Evolutionary conservation across 805 yeast species (phyloP), one percentile per base, ranked within the genome.

Genomic region (Saccharomycopsis amapae): DNA sequence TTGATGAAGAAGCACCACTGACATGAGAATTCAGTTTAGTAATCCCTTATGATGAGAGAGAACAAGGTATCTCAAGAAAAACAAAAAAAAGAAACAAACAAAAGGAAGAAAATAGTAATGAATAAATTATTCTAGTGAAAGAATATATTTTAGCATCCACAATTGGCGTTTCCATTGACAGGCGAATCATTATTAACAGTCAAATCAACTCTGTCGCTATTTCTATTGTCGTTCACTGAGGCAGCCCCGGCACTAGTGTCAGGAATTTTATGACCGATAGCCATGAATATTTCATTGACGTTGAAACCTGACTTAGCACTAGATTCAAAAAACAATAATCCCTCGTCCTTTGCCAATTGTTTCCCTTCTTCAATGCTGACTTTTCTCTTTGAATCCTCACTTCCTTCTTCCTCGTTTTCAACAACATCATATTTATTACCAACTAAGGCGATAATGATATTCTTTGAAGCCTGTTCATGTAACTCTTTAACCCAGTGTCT

Each of bases 401-500:
- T 82, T 40, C 67, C 72, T 49, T 69, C 43, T 10, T 46, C 45
- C n/a, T 40, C 41, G 12, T 34, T 23, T 45, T 78, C 80, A 12
- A 81, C 76, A 52, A 90, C 68, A 64, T 90, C 98, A 49, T 78
- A 75, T 67, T 90, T 90, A 69, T 89, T 90, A 32, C 96, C 98
- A 24, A 89, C 96, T 32, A 90, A 71, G 2, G 97, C 97, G 62
- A 90, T 88, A 48, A 87, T 78, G 42, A 90, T 90, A 52, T 83
- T 89, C 53, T 85, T 85, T n/a, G 85, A 73, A 17, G 97, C 97
- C 65, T 89, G 97, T 55, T 89, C 95, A 60, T 87, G 95, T 55
- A 90, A 74, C 62, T 90, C 97, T 59, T 85, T 85, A 45, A 90
- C 96, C 98, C 98, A 90, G 66, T 90, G 97, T 57, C 97, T 83